Conservation (phyloP, 345 rosid species). For the Citrus inodora region DNA sequence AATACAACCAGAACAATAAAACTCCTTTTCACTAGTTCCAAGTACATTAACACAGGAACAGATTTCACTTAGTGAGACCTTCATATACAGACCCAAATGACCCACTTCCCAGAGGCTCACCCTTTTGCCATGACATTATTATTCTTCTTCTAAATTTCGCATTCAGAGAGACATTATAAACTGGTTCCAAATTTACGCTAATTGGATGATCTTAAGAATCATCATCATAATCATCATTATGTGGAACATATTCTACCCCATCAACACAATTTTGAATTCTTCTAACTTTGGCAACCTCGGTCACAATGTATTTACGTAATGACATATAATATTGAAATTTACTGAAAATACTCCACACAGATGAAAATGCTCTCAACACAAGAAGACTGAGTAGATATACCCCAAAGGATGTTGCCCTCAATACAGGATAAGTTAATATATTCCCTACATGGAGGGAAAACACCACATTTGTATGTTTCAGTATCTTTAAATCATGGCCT, state of each 20-base stretch:
- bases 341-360: too few relatives aligned
- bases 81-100: constrained; percentile 82
- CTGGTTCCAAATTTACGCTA: constrained; percentile 15
- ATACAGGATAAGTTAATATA: too few relatives aligned
- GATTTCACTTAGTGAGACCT: constrained; percentile 52
- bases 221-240: background rate
- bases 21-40: too few relatives aligned
- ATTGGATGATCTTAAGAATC: background rate
- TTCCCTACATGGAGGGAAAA: too few relatives aligned
- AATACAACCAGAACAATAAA: constrained; percentile 29
- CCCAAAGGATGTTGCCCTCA: too few relatives aligned
- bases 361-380: too few relatives aligned
- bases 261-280: constrained; percentile 28
- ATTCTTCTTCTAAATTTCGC: constrained; percentile 42
- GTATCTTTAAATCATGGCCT: background rate
- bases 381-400: too few relatives aligned
- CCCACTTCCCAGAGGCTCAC: constrained; percentile 56
- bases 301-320: too few relatives aligned
- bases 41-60: too few relatives aligned
- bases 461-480: too few relatives aligned
- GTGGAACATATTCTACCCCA: constrained; percentile 21
- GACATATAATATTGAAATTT: constrained; percentile 8
- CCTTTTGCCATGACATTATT: constrained; percentile 15
- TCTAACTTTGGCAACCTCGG: too few relatives aligned
- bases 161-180: constrained; percentile 56